These are phyloP conservation scores for Wickerhamomyces queroliae DNA, from an alignment of 805 yeast species.

Conservation along the genomic window DNA sequence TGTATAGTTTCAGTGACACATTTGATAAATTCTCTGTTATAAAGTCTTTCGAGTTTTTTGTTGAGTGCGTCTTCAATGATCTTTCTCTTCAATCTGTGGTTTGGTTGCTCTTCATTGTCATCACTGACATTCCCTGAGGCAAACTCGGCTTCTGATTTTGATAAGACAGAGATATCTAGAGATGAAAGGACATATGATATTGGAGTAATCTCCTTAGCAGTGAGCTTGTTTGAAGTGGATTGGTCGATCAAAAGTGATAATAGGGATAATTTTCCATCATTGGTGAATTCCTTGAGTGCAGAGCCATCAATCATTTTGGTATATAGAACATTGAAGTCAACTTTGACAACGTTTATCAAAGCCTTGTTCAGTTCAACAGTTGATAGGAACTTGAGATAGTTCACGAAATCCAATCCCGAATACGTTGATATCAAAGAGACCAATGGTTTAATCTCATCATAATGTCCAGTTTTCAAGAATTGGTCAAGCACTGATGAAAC, in stretches of 20 bases:
- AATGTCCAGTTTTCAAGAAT: constrained; percentile 14
- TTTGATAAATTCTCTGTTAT: constrained; percentile 21
- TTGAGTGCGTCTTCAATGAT: constrained; percentile 9
- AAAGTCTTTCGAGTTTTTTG: constrained; percentile 9
- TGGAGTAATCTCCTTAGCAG: neutral
- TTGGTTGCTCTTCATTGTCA: constrained; percentile 1
- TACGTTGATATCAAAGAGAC: neutral
- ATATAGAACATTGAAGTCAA: constrained; percentile 2
- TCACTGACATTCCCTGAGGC: neutral
- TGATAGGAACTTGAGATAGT: constrained; percentile 3
- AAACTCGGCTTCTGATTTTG: constrained; percentile 3
- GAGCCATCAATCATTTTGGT: constrained; percentile 1
- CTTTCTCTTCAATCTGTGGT: neutral
- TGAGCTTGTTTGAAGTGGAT: neutral
- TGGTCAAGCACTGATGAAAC: neutral
- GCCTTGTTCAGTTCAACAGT: neutral
- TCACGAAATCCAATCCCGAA: neutral
- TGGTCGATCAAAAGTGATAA: constrained; percentile 2
- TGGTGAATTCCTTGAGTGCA: neutral
- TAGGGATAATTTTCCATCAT: constrained; percentile 2
- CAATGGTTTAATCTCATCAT: constrained; percentile 1
- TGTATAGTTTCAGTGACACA: constrained; percentile 13
- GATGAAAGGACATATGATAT: constrained; percentile 5
- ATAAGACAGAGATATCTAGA: constrained; percentile 4
- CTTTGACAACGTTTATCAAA: neutral